Percentiles rank a stretch among this genome's conserved stretches.
Evolutionary conservation across 495 filamentous ascomycete genomes (phyloP).

Genomic region (Podospora comata): DNA sequence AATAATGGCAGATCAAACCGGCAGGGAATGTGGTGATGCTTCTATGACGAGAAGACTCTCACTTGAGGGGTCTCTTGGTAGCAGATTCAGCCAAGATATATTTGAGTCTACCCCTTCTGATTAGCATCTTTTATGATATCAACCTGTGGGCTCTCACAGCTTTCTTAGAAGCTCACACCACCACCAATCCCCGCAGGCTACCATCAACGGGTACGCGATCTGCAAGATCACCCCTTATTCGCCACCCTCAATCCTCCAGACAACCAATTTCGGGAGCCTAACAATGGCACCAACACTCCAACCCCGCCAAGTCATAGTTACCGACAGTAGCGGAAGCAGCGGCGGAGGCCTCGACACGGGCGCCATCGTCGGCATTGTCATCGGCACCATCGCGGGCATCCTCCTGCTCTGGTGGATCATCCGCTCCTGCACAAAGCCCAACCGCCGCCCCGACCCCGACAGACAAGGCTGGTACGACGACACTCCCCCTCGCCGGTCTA

Average conservation of each 20-base stretch:
- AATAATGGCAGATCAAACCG: background rate
- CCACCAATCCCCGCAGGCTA: background rate
- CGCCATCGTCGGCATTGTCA: conserved; percentile 33
- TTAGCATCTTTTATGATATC: background rate
- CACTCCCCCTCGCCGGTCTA: conserved; percentile 9
- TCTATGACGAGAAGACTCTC: background rate
- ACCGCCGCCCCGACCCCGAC: conserved; percentile 18
- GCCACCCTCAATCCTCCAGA: background rate
- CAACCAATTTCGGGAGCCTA: background rate
- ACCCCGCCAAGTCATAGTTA: background rate
- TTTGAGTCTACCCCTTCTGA: background rate
- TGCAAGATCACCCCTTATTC: background rate
- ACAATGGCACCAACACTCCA: conserved; percentile 23
- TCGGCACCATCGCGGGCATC: conserved; percentile 29
- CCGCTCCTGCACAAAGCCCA: conserved; percentile 13
- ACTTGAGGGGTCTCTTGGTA: background rate
- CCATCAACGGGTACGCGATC: background rate
- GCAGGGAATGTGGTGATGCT: background rate
- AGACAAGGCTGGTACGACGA: conserved; percentile 33
- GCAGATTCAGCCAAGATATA: background rate
- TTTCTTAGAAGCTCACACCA: background rate
- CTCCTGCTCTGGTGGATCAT: conserved; percentile 29
- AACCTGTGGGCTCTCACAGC: background rate
- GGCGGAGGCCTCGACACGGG: conserved; percentile 20
- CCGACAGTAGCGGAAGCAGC: background rate